A percentile compares a stretch with the other conserved stretches of the same genome.
Conservation (phyloP, 805 yeast genomes). For the Jamesozyma jinghongensis region DNA sequence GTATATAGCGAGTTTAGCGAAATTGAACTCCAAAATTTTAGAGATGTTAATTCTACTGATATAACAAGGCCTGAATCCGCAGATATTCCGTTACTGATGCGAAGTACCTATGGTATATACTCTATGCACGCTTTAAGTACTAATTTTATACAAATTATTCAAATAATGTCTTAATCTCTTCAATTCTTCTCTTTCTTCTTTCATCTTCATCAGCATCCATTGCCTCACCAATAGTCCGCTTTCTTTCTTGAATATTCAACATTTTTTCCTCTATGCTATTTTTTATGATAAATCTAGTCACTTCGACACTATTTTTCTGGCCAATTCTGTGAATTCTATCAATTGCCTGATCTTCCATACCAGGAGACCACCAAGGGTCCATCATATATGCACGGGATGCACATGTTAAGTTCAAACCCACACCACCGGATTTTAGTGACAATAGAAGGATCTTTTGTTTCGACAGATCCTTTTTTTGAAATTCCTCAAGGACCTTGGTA, state of each 20-base stretch:
- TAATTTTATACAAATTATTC: slow-evolving; percentile 33
- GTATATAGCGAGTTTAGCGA: neutral
- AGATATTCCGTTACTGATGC: too few relatives aligned
- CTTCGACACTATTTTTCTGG: slow-evolving; percentile 61
- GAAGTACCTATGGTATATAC: too few relatives aligned
- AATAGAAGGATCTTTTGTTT: slow-evolving; percentile 44
- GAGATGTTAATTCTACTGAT: too few relatives aligned
- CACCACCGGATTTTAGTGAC: slow-evolving; percentile 89
- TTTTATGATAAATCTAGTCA: slow-evolving; percentile 71
- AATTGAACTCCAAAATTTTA: too few relatives aligned
- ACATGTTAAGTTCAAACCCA: slow-evolving; percentile 77
- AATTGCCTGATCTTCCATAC: slow-evolving; percentile 84
- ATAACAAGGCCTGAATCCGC: too few relatives aligned
- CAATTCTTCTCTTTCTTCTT: slow-evolving; percentile 56
- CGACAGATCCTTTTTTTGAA: slow-evolving; percentile 31
- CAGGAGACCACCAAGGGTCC: slow-evolving; percentile 98
- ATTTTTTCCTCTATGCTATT: slow-evolving; percentile 81
- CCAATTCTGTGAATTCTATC: slow-evolving; percentile 90
- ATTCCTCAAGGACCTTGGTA: slow-evolving; percentile 47
- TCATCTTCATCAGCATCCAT: slow-evolving; percentile 71
- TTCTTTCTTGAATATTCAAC: slow-evolving; percentile 79
- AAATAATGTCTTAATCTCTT: slow-evolving; percentile 62
- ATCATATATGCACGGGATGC: slow-evolving; percentile 81
- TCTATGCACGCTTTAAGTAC: too few relatives aligned
- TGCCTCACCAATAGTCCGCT: slow-evolving; percentile 65